Evolutionary conservation across 768 basidiomycete genomes (phyloP), one percentile per base, ranked within the genome.

Genomic region (Lactarius sp.): DNA sequence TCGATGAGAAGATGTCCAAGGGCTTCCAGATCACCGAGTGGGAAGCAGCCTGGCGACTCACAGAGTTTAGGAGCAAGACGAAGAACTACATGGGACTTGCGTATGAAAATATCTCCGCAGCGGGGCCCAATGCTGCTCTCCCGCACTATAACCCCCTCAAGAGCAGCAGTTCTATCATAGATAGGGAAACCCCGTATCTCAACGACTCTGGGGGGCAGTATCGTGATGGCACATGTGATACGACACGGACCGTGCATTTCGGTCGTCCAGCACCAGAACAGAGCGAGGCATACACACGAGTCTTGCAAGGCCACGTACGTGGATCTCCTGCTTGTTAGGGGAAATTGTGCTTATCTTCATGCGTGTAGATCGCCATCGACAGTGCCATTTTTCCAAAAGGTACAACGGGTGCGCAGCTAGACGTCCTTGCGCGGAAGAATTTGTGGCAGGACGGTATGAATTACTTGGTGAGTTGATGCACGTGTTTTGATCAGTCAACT

Each of bases 201-300:
- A 95, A 92, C 73, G 96, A 98, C 75, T 94, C 93, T 14, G 96
- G 96, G 52, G 94, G 87, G 6, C 88, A 94, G 72, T 93, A 89
- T 73, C 78, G 81, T 66, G 95, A 98, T 70, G 95, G 94, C 5
- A 98, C 96, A 10, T 90, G 87, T 74, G 87, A 92, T 71, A 90
- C 87, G 31, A 89, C 88, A 14, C 83, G 90, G 54, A 92, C 90
- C 0, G 75, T 92, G 34, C 90, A 93, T 76, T 92, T 95, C 71
- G 93, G 94, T 47, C 82, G 86, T n/a, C 90, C 91, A 7, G 85
- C 87, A n/a, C 64, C 79, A n/a, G 88, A 92, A 66, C 87, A 92
- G 72, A 87, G 85, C 72, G 89, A 94, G 68, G 94, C 96, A 1
- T 99, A 86, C 75, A 99, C 97, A 36, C 81, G 94, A 52, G 97